These are phyloP conservation scores for Cadophora gregata DNA, from an alignment of 2,329 filamentous ascomycete genomes.

Conservation along the genomic window DNA sequence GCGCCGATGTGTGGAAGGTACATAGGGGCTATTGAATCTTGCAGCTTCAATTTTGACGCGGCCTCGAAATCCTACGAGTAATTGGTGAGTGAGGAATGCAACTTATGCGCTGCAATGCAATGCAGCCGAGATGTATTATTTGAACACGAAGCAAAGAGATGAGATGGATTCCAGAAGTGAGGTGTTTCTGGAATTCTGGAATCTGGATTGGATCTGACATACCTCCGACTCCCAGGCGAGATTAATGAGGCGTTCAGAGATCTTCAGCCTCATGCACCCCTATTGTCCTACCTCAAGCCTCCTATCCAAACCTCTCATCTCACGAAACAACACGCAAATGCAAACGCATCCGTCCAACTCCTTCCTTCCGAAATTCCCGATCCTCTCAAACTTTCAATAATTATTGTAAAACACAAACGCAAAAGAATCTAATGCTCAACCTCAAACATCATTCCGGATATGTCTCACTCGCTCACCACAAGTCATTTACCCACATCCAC, in stretches of 20 bases:
- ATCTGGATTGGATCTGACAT: not conserved
- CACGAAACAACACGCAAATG: not conserved
- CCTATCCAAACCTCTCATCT: not conserved
- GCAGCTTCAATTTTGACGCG: too few relatives aligned
- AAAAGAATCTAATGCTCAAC: not conserved
- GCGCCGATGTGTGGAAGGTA: not conserved
- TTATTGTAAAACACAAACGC: not conserved
- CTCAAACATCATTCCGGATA: not conserved
- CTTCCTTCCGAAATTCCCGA: not conserved
- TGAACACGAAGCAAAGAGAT: not conserved
- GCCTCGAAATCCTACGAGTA: not conserved
- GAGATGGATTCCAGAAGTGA: not conserved
- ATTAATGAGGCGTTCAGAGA: not conserved
- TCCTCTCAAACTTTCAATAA: not conserved
- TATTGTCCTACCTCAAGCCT: not conserved
- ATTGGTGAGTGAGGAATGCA: not conserved
- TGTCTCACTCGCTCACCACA: not conserved
- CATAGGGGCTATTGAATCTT: constrained; percentile 6
- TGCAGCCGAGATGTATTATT: not conserved
- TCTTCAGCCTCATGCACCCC: constrained; percentile 14
- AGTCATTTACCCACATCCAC: constrained; percentile 4
- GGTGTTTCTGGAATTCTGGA: not conserved
- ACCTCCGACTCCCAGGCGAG: not conserved
- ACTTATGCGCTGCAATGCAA: constrained; percentile 3
- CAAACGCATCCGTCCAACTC: not conserved